Evolutionary conservation across 2,329 filamentous ascomycete genomes (phyloP), one percentile per base, ranked within the genome.

Genomic region (Xylariaceae sp.): DNA sequence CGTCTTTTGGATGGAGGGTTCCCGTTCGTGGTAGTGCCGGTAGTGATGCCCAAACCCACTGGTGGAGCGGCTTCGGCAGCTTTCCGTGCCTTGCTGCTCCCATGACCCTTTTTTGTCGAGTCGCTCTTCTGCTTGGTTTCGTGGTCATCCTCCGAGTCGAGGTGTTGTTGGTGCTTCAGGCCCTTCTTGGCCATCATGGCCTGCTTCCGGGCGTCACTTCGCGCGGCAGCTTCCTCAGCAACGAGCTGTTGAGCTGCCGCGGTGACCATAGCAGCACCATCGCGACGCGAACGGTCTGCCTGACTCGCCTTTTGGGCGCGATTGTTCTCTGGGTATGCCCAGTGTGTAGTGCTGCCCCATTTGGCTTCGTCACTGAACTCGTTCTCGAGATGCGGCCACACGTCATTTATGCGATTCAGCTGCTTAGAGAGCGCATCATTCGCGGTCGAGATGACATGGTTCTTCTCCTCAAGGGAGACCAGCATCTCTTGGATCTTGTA

Each of bases 301-400:
- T 78, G 71, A 16, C 75, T 77, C n/a, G 71, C 65, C 49, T 72
- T 72, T 21, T 65, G 65, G 21, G 77, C 72, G 44, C 90, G 82
- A 52, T 86, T 26, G 15, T 29, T 87, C 49, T 90, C 84, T 14
- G 85, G 83, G 57, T 96, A 96, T 31, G 90, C 92, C 92, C 92
- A 98, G 59, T 98, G 92, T 33, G 78, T 85, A 38, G 79, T 74
- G 61, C 88, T 96, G 32, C 93, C 92, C 64, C 88, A 81, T 60
- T 93, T 86, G 35, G 92, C 87, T 60, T 96, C 88, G 41, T 95
- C 88, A 60, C 86, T 94, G 53, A 98, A 86, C 58, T 98, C 92
- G 39, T 72, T 69, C 44, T 93, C 83, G 37, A 96, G 76, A 60
- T 89, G 80, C 14, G 87, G 82, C 71, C 84, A 94, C 19, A 93